Conservation (phyloP, 805 yeast genomes). For the Clavispora carvajalis region DNA sequence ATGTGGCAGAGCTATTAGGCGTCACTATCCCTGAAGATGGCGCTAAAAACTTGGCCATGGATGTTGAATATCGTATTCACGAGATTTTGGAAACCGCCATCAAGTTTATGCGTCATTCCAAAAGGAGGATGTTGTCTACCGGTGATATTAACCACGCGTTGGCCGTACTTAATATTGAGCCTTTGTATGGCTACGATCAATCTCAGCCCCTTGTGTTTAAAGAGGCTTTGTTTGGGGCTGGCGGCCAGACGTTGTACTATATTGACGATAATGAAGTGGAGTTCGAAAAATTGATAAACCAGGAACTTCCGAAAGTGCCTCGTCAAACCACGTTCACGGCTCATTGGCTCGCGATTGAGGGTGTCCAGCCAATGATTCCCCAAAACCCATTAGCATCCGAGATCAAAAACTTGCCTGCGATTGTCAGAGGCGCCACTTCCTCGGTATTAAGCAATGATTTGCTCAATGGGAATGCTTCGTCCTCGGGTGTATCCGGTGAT, state of each 20-base stretch:
- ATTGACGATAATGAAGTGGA: slow-evolving; percentile 91
- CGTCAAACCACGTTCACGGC: slow-evolving; percentile 89
- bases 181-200: slow-evolving; percentile 82
- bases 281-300: slow-evolving; percentile 87
- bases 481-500: slow-evolving; percentile 33
- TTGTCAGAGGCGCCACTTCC: slow-evolving; percentile 74
- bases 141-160: slow-evolving; percentile 79
- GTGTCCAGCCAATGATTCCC: slow-evolving; percentile 96
- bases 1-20: slow-evolving; percentile 91
- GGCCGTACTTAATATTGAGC: slow-evolving; percentile 85
- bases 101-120: slow-evolving; percentile 92
- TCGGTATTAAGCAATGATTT: slow-evolving; percentile 39
- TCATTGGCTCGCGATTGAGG: slow-evolving; percentile 97
- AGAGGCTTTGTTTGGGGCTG: slow-evolving; percentile 77
- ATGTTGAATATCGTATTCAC: slow-evolving; percentile 94
- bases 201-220: slow-evolving; percentile 68
- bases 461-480: slow-evolving; percentile 18
- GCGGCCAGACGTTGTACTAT: slow-evolving; percentile 91
- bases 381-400: slow-evolving; percentile 89
- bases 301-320: slow-evolving; percentile 93
- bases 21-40: slow-evolving; percentile 84
- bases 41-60: slow-evolving; percentile 94
- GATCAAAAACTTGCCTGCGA: slow-evolving; percentile 70
- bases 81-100: slow-evolving; percentile 94
- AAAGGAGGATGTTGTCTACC: slow-evolving; percentile 74